Percentiles rank a stretch among this genome's conserved stretches.
Evolutionary conservation across 352 stramenopile genomes (phyloP).

Genomic region (Globisporangium heterothallicum): DNA sequence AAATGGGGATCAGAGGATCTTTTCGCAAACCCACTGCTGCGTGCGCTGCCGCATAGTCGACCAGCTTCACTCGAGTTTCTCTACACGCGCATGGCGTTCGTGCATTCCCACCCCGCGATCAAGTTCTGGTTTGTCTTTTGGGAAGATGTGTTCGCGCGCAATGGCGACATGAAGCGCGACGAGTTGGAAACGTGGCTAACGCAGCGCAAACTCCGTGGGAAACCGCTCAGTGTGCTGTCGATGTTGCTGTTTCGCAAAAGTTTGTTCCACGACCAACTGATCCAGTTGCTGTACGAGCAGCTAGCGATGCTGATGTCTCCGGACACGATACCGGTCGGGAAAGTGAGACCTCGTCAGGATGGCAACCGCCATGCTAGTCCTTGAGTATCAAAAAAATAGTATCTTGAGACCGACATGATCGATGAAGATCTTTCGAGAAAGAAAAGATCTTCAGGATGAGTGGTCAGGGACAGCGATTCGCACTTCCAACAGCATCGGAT

Average conservation of each 20-base stretch:
- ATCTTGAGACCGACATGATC: too few species aligned
- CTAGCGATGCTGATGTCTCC: background rate
- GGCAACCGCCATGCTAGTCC: too few species aligned
- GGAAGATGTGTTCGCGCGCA: conserved; percentile 8
- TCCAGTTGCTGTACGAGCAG: conserved; percentile 2
- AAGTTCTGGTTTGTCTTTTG: conserved; percentile 29
- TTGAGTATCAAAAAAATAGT: too few species aligned
- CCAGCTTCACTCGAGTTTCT: conserved; percentile 39
- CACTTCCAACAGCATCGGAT: too few species aligned
- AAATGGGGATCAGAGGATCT: too few species aligned
- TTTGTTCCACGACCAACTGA: conserved; percentile 3
- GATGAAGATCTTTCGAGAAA: too few species aligned
- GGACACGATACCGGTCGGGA: background rate
- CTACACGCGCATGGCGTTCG: conserved; percentile 25
- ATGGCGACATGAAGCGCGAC: conserved; percentile 4
- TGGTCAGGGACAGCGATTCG: too few species aligned
- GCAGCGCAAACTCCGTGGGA: conserved; percentile 1
- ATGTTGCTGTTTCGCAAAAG: background rate
- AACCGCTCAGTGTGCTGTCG: background rate
- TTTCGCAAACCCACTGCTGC: too few species aligned
- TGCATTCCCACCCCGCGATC: conserved; percentile 22
- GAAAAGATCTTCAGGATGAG: too few species aligned
- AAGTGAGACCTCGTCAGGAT: too few species aligned
- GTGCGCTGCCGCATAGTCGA: too few species aligned
- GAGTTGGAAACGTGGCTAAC: background rate